These are phyloP conservation scores for Dujonia santamariae DNA, from an alignment of 1,139 yeast genomes.

Conservation along the genomic window DNA sequence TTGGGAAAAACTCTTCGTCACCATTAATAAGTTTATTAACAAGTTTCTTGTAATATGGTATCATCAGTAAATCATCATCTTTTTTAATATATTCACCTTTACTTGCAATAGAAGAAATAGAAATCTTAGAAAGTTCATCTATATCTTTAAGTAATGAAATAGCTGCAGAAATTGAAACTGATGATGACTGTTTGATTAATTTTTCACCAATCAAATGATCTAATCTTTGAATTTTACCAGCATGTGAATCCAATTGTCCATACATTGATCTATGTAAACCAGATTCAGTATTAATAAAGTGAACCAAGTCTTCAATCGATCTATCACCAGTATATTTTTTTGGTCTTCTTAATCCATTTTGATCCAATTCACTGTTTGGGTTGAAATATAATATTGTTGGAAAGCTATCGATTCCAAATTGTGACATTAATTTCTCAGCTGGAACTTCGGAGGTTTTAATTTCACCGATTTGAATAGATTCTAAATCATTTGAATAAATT, in stretches of 20 bases:
- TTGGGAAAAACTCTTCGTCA: constrained; percentile 42
- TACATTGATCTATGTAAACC: constrained; percentile 48
- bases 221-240: constrained; percentile 53
- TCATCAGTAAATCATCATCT: constrained; percentile 18
- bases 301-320: constrained; percentile 39
- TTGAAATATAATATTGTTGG: constrained; percentile 57
- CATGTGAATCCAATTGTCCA: constrained; percentile 50
- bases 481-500: constrained; percentile 28
- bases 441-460: constrained; percentile 46
- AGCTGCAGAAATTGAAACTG: constrained; percentile 8
- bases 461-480: constrained; percentile 42
- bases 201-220: constrained; percentile 28
- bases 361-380: constrained; percentile 17
- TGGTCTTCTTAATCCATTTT: constrained; percentile 42
- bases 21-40: constrained; percentile 48
- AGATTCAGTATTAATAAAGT: constrained; percentile 48
- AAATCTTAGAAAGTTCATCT: constrained; percentile 9
- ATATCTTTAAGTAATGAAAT: constrained; percentile 9
- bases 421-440: constrained; percentile 37
- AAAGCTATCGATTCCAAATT: constrained; percentile 42
- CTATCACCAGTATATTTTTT: constrained; percentile 40
- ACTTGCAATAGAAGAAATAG: not conserved
- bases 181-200: not conserved
- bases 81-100: constrained; percentile 1
- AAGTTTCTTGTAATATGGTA: constrained; percentile 47